Base-by-base conservation (phyloP, 371 early-diverging fungal species). In the Dinochytrium kinnereticum region DNA sequence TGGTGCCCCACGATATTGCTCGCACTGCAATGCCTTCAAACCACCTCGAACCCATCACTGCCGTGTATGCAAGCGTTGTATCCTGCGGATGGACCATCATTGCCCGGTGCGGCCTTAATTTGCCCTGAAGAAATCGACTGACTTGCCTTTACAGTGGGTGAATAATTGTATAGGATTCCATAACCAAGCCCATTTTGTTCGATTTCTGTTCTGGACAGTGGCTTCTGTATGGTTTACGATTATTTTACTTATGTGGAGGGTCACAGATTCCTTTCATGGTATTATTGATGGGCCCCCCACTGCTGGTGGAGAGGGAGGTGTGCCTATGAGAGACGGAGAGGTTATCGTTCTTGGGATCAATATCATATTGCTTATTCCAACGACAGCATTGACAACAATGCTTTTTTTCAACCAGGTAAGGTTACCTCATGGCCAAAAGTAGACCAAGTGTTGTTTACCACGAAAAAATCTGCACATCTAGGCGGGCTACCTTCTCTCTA, bases 111-210 rank as follows among this genome's bases (percentile, higher is more conserved):
- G 28, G 7, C 5, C 36, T 5, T 64, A 88, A 87, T 64, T 15
- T 53, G 28, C 26, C 5, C 50, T 40, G 40, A 34, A 13, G 24
- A 3, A 39, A 44, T 15, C 30, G 28, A 21, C 64, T 21, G 5
- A 17, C 24, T 21, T 38, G 36, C 19, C 50, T 50, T 19, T 50
- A 44, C 28, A 51, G 39, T 73, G 73, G 70, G 53, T 71, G 28
- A 93, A 94, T 81, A 95, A 92, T 78, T 97, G 96, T 84, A 91
- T 97, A 37, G 97, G 97, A 10, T 90, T 88, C 73, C 72, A 71
- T 75, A 97, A 96, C 78, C 93, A 95, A 76, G 90, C 91, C 21
- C 93, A 96, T 77, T 97, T 96, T 77, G 75, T 93, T 49, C 90
- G 95, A 3, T 92, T 96, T 71, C 74, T 96, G 33, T 78, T 89